Evolutionary conservation across 2,329 filamentous ascomycete species (phyloP).

Genomic region (Colletotrichum acutatum): DNA sequence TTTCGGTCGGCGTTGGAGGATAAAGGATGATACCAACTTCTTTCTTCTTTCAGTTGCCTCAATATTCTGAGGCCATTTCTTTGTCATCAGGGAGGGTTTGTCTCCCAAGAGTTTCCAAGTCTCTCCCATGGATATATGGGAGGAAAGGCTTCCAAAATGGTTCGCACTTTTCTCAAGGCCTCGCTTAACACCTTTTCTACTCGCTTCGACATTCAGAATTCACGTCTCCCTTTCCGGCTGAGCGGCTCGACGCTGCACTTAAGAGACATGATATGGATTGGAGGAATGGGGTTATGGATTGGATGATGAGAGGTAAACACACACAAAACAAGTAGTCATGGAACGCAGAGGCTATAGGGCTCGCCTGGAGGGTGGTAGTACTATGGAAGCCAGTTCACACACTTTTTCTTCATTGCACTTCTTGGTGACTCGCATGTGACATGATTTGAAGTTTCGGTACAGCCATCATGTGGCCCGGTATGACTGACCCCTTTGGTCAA

Average conservation of each 20-base stretch:
- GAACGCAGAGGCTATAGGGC: conserved; percentile 4
- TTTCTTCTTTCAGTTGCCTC: conserved; percentile 25
- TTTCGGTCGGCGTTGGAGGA: conserved; percentile 30
- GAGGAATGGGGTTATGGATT: not conserved
- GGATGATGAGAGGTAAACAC: not conserved
- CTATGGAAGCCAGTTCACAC: conserved; percentile 11
- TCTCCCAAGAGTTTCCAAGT: not conserved
- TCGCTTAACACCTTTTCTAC: not conserved
- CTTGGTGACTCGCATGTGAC: not conserved
- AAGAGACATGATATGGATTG: not conserved
- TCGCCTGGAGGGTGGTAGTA: conserved; percentile 1
- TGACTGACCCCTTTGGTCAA: not conserved
- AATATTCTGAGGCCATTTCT: conserved; percentile 27
- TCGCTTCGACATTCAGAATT: not conserved
- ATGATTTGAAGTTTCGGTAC: not conserved
- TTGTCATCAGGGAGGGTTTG: not conserved
- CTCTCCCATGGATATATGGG: not conserved
- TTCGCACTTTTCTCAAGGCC: not conserved
- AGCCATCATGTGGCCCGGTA: not conserved
- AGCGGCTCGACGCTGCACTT: conserved; percentile 17
- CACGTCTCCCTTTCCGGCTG: conserved; percentile 4
- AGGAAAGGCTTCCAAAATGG: not conserved
- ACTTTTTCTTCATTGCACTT: not conserved
- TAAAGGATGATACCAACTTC: conserved; percentile 34
- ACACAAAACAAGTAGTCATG: not conserved